Percentiles rank a stretch among this genome's conserved stretches.
phyloP scores from a whole-genome alignment of 805 yeast genomes.

The Kazachstania martiniae region DNA sequence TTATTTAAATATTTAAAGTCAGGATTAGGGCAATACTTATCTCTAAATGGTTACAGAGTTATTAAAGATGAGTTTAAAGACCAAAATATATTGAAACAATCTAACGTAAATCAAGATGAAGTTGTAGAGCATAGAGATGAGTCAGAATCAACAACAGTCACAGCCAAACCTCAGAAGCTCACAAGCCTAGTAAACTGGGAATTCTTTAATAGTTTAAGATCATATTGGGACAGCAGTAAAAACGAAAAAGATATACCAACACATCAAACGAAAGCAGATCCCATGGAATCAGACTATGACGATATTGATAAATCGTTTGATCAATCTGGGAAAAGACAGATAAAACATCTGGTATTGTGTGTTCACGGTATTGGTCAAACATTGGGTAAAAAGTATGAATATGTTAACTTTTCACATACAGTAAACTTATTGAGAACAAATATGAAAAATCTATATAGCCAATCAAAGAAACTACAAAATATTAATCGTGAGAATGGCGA shows the following conservation, averaged over 20 bases:
- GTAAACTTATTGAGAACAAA: conserved; percentile 54
- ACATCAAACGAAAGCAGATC: conserved; percentile 11
- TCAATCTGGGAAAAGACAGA: conserved; percentile 28
- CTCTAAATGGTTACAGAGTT: conserved; percentile 39
- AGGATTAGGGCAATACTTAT: conserved; percentile 23
- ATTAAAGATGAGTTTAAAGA: neutral
- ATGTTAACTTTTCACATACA: conserved; percentile 80
- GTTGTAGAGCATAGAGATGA: conserved; percentile 34
- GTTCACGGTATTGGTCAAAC: conserved; percentile 94
- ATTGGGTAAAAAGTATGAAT: conserved; percentile 65
- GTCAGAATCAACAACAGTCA: neutral
- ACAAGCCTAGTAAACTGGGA: conserved; percentile 6
- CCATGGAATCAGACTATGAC: conserved; percentile 40
- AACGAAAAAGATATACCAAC: too few species aligned
- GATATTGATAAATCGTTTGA: conserved; percentile 33
- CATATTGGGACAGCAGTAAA: too few species aligned
- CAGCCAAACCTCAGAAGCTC: neutral
- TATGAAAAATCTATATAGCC: conserved; percentile 39
- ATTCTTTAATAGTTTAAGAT: conserved; percentile 3
- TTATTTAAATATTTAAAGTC: conserved; percentile 29
- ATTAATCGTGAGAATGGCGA: conserved; percentile 34
- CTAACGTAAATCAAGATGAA: too few species aligned
- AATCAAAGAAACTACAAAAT: conserved; percentile 31
- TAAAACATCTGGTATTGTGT: conserved; percentile 61
- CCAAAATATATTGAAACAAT: neutral